Percentiles rank a stretch among this genome's conserved stretches.
These are phyloP conservation scores for Turritis glabra DNA, from an alignment of 345 rosid genomes.

Conservation along the genomic window DNA sequence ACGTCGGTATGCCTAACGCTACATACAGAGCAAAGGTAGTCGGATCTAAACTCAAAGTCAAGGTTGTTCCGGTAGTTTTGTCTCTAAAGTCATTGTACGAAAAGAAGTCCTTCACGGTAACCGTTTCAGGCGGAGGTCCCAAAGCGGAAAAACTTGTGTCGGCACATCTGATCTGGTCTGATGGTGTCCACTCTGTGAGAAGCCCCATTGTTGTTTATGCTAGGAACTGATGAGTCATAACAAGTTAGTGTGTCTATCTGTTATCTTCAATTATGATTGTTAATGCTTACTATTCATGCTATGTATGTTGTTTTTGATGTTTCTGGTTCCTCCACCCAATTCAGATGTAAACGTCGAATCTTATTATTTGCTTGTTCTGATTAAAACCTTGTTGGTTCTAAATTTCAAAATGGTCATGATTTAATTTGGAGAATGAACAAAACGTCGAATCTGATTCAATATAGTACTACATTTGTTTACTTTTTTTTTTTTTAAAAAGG, in stretches of 20 bases:
- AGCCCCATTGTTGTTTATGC: constrained; percentile 43
- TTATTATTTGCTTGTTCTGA: neutral
- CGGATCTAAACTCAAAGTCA: constrained; percentile 18
- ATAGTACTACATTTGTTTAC: no score
- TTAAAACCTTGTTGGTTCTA: no score
- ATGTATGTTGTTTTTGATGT: constrained; percentile 11
- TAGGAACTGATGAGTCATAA: neutral
- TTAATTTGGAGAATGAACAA: neutral
- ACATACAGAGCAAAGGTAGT: constrained; percentile 45
- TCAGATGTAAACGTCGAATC: neutral
- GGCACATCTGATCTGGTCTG: constrained; percentile 43
- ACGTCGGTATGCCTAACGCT: constrained; percentile 49
- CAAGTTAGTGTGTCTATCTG: neutral
- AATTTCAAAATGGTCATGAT: neutral
- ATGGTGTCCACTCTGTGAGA: constrained; percentile 40
- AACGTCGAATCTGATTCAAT: no score
- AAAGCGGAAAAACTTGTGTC: constrained; percentile 3
- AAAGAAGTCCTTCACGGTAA: constrained; percentile 49
- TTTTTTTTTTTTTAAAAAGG: no score
- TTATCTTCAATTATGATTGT: neutral
- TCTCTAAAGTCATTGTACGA: constrained; percentile 39
- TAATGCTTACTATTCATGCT: neutral
- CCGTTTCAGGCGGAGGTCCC: constrained; percentile 24
- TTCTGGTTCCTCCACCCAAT: neutral
- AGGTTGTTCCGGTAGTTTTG: constrained; percentile 47